Base-by-base conservation (phyloP, 345 rosid species). In the Linum tenue region DNA sequence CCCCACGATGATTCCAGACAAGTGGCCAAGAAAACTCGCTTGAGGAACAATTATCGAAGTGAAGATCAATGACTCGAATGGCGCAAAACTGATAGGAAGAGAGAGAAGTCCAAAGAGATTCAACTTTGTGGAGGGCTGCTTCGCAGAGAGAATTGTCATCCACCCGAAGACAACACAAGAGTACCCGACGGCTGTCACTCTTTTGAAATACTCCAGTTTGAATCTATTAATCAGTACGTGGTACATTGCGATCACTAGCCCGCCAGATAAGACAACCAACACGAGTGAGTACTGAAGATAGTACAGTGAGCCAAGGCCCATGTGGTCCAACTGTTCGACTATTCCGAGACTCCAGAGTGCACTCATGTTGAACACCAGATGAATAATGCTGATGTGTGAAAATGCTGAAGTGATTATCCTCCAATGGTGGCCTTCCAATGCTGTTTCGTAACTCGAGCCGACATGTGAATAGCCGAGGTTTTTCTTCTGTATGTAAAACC, bases 101-200 rank as follows among this genome's bases (percentile, higher is more conserved):
- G 99, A 94, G 66, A 90, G 79, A 38, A 94, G 70, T 38, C 99
- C 99, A 5, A 90, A 94, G 48, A 90, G 99, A 37, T 94, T 77
- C 79, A 90, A 78, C 85, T 90, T 94, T 0, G 89, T 88, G 17
- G 99, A 88, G 31, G 99, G 99, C 67, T 90, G 99, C 79, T 94
- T 94, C 62, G 83, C 81, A 4, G 99, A 88, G 44, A 94, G 87
- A 72, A 94, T 90, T 0, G 97, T 94, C 97, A 94, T 94, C 99
- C 97, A 94, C 60, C 97, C 99, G 60, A 94, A 94, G 15, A 90
- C 99, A 75, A 94, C 99, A 63, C 99, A 90, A 65, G 99, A 94
- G 76, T 94, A 94, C 2, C 99, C 99, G 63, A 94, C 99, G 65
- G 97, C 97, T 0, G 95, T 90, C 70, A 94, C 97, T 66, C 99